These are phyloP conservation scores for Raphidocelis subcapitata DNA, from an alignment of 139 green algal genomes.

Conservation along the genomic window DNA sequence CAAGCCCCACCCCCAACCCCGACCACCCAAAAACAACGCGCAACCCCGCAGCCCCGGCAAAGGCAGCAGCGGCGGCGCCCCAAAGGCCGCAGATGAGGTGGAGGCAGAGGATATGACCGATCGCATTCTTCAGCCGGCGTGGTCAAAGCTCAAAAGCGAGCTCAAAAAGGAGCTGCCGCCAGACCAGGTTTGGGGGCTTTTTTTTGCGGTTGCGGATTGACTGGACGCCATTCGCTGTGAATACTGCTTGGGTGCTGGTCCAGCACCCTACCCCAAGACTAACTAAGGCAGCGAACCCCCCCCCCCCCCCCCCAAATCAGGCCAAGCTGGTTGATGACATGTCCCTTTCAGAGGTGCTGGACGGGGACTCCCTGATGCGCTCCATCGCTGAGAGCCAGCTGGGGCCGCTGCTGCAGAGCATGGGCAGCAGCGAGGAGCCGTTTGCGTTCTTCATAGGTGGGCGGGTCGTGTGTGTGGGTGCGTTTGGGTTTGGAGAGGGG, in stretches of 20 bases:
- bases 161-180: constrained; percentile 22
- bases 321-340: constrained; percentile 20
- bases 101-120: constrained; percentile 23
- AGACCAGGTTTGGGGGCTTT: constrained; percentile 9
- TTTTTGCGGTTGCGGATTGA: too few species aligned
- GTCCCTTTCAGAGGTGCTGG: constrained; percentile 5
- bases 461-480: too few species aligned
- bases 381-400: constrained; percentile 24
- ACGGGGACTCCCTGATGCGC: constrained; percentile 24
- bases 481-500: too few species aligned
- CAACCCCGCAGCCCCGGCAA: not conserved
- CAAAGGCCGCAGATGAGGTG: not conserved
- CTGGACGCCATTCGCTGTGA: too few species aligned
- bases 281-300: too few species aligned
- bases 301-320: not conserved
- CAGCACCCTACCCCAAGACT: too few species aligned
- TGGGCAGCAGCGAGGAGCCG: constrained; percentile 22
- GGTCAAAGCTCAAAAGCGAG: constrained; percentile 21
- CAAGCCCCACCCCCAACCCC: too few species aligned
- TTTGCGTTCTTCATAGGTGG: constrained; percentile 20
- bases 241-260: too few species aligned
- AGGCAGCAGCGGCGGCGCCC: not conserved
- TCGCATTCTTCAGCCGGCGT: constrained; percentile 9
- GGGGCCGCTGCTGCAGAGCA: constrained; percentile 20
- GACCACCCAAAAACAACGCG: too few species aligned